Evolutionary conservation across 2,329 filamentous ascomycete genomes (phyloP).

Genomic region (Hortaea sp.): DNA sequence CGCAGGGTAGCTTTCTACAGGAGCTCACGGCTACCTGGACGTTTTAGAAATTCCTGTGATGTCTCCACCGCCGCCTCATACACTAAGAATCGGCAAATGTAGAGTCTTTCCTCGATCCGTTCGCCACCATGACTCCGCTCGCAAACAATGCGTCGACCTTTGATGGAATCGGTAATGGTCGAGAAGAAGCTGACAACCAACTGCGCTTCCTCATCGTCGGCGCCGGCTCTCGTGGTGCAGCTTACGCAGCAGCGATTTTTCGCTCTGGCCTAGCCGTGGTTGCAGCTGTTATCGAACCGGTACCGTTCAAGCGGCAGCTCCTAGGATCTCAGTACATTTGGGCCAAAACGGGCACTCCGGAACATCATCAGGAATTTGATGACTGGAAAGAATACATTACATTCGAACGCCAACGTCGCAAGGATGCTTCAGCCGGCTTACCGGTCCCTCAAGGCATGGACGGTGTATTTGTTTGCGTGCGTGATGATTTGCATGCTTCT

Average conservation of each 20-base stretch:
- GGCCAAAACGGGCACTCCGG: slow-evolving; percentile 38
- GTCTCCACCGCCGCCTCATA: too few species aligned
- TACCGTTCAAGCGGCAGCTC: slow-evolving; percentile 61
- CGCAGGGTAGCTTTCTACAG: too few species aligned
- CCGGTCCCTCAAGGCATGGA: slow-evolving; percentile 34
- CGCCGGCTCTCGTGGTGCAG: slow-evolving; percentile 66
- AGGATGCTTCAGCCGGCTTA: slow-evolving; percentile 35
- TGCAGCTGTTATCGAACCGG: slow-evolving; percentile 70
- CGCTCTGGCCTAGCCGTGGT: slow-evolving; percentile 58
- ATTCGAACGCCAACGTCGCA: slow-evolving; percentile 57
- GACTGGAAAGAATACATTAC: slow-evolving; percentile 67
- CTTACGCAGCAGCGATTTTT: slow-evolving; percentile 61
- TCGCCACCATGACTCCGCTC: not conserved
- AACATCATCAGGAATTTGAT: slow-evolving; percentile 57
- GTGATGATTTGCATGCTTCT: slow-evolving; percentile 80
- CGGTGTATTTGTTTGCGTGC: slow-evolving; percentile 60
- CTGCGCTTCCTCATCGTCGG: slow-evolving; percentile 67
- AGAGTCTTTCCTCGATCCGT: not conserved
- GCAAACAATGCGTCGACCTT: not conserved
- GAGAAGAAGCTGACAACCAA: slow-evolving; percentile 1
- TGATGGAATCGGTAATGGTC: not conserved
- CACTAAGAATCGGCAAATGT: too few species aligned
- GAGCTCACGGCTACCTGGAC: too few species aligned
- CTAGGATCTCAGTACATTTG: slow-evolving; percentile 68
- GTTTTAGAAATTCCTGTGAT: too few species aligned